These are phyloP conservation scores for Didymella segeticola DNA, from an alignment of 2,329 filamentous ascomycete genomes.

Conservation along the genomic window DNA sequence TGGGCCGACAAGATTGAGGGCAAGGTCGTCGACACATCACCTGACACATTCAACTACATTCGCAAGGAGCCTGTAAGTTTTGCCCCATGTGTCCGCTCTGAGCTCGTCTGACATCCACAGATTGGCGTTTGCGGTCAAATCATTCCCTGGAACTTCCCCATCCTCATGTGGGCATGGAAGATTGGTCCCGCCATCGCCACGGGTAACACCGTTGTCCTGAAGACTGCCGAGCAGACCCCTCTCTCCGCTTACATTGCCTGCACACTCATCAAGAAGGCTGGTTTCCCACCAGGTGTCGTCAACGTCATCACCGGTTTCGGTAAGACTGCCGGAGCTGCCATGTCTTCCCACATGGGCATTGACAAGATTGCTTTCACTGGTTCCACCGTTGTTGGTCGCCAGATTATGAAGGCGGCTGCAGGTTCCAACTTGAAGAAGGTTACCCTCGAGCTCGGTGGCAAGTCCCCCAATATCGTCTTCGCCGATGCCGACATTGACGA, in stretches of 20 bases:
- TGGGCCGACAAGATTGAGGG: conserved; percentile 93
- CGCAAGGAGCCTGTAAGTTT: conserved; percentile 71
- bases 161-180: conserved; percentile 86
- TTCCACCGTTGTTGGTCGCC: conserved; percentile 74
- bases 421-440: conserved; percentile 83
- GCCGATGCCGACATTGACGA: conserved; percentile 79
- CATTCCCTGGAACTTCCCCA: conserved; percentile 88
- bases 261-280: conserved; percentile 73
- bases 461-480: conserved; percentile 82
- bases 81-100: background rate
- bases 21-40: conserved; percentile 81
- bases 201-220: conserved; percentile 75
- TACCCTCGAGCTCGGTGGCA: conserved; percentile 79
- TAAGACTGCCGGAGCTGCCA: conserved; percentile 77
- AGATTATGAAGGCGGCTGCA: conserved; percentile 82
- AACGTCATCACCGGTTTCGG: conserved; percentile 82
- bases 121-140: conserved; percentile 85
- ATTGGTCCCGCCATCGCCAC: conserved; percentile 75
- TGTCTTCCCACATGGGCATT: conserved; percentile 77
- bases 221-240: conserved; percentile 79
- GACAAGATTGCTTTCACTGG: conserved; percentile 87
- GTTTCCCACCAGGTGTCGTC: conserved; percentile 78
- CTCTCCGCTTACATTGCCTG: conserved; percentile 72
- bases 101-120: conserved; percentile 45
- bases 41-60: conserved; percentile 85